phyloP scores from a whole-genome alignment of 2,329 filamentous ascomycete genomes.

The Pestalotiopsis sp. region DNA sequence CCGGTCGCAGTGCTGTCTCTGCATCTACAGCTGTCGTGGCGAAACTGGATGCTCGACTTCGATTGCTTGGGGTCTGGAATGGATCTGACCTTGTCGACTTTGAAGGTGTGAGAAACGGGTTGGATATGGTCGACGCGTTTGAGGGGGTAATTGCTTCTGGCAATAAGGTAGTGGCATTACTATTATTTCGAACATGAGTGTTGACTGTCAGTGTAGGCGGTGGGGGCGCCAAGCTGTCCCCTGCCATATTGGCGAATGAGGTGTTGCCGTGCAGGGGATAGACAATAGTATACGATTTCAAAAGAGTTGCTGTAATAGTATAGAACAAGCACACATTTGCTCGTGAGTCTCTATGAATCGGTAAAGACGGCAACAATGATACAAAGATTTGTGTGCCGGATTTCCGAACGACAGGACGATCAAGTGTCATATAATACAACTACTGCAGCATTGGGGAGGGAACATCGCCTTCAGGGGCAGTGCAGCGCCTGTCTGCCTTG shows the following conservation, averaged over 20 bases:
- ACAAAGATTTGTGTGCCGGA: constrained; percentile 2
- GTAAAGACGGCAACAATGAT: constrained; percentile 5
- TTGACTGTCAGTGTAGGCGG: constrained; percentile 30
- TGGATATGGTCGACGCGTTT: constrained; percentile 31
- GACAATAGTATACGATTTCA: not conserved
- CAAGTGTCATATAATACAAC: constrained; percentile 4
- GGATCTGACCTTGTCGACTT: constrained; percentile 23
- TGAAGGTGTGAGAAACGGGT: constrained; percentile 34
- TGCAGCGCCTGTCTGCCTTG: not conserved
- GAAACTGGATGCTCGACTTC: constrained; percentile 32
- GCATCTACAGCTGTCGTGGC: constrained; percentile 23
- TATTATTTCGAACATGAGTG: constrained; percentile 27
- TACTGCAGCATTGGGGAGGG: not conserved
- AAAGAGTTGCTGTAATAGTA: not conserved
- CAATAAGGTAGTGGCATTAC: constrained; percentile 18
- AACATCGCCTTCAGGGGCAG: not conserved
- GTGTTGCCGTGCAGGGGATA: not conserved
- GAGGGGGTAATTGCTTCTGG: constrained; percentile 30
- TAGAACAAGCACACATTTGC: not conserved
- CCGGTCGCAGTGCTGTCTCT: constrained; percentile 62
- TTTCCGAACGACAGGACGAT: constrained; percentile 2
- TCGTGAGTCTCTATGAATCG: not conserved
- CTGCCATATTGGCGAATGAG: constrained; percentile 12
- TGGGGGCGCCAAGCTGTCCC: constrained; percentile 27
- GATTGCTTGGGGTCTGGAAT: constrained; percentile 30